Evolutionary conservation across 192 early-diverging fungal genomes (phyloP), one percentile per base, ranked within the genome.

Genomic region (Umbelopsis ramanniana): DNA sequence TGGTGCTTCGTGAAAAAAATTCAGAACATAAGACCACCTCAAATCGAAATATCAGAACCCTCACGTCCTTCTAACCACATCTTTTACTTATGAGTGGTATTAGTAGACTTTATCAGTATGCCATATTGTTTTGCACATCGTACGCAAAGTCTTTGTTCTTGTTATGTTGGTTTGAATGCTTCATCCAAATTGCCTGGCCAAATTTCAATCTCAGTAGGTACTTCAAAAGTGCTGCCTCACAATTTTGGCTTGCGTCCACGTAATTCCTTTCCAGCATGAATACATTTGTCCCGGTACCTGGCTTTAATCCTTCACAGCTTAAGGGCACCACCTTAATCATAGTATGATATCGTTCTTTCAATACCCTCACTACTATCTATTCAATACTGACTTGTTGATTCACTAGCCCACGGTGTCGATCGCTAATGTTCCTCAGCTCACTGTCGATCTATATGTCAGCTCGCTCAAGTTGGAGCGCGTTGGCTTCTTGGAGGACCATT

Each of bases 341-440:
- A 15, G 74, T 75, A 74, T 66, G 19, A 22, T 5, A 50, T 12
- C 14, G 9, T 23, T 19, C 22, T 2, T 47, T 24, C 40, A 6
- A 45, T 26, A n/a, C 21, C 67, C 5, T 53, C 24, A 2, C 40
- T 7, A 14, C 15, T 10, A 26, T 52, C 24, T 35, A 4, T 17
- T 37, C 43, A 17, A 22, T 63, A 63, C 52, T 46, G 12, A n/a
- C 15, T 12, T 33, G n/a, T 12, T 21, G 7, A 43, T 12, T 43
- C 48, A 35, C 10, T 33, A 86, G 75, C 92, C 92, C 10, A 79
- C 89, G 0, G 90, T 93, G 29, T 92, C 92, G 2, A 88, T 93
- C 45, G 92, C 91, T 23, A 93, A 92, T 68, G 92, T 92, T n/a
- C 91, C 92, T 35, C 92, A 93, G 71, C 76, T 92, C 15, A 71